Evolutionary conservation across 2,329 filamentous ascomycete species (phyloP).

Genomic region (Endocalyx cinctus): DNA sequence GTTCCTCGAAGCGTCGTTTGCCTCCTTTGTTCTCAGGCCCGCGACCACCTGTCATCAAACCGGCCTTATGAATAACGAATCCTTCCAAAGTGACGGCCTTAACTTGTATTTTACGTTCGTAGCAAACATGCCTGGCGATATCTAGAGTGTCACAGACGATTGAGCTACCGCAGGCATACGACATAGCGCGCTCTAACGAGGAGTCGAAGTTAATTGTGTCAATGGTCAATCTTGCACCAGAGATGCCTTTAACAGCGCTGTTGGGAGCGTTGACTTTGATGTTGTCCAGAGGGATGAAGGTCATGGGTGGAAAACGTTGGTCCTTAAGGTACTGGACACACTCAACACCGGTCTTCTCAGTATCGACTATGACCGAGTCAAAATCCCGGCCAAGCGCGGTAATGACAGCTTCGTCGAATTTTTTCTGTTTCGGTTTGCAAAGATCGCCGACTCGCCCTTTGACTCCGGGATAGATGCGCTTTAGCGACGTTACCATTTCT

Average conservation of each 20-base stretch:
- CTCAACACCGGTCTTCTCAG: slow-evolving; percentile 87
- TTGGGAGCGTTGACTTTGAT: slow-evolving; percentile 93
- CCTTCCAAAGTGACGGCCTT: slow-evolving; percentile 94
- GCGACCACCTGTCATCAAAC: slow-evolving; percentile 92
- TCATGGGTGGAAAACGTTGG: slow-evolving; percentile 80
- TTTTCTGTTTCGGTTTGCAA: slow-evolving; percentile 95
- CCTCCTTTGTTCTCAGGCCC: slow-evolving; percentile 69
- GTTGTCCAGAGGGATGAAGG: slow-evolving; percentile 93
- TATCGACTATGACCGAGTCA: slow-evolving; percentile 91
- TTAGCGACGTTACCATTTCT: slow-evolving; percentile 80
- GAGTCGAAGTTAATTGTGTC: slow-evolving; percentile 94
- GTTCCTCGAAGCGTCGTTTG: slow-evolving; percentile 82
- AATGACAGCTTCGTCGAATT: slow-evolving; percentile 88
- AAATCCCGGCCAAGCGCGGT: slow-evolving; percentile 90
- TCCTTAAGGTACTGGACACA: slow-evolving; percentile 94
- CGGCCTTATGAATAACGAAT: slow-evolving; percentile 94
- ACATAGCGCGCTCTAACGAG: slow-evolving; percentile 84
- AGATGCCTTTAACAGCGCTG: slow-evolving; percentile 83
- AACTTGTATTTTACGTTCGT: slow-evolving; percentile 76
- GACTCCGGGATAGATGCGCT: slow-evolving; percentile 87
- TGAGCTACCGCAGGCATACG: slow-evolving; percentile 89
- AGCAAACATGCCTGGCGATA: slow-evolving; percentile 85
- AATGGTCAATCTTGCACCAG: slow-evolving; percentile 82
- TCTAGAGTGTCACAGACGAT: slow-evolving; percentile 88
- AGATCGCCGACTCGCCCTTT: slow-evolving; percentile 86